Evolutionary conservation across 306 rosid genomes (phyloP).

Genomic region (Abrus pulchellus): DNA sequence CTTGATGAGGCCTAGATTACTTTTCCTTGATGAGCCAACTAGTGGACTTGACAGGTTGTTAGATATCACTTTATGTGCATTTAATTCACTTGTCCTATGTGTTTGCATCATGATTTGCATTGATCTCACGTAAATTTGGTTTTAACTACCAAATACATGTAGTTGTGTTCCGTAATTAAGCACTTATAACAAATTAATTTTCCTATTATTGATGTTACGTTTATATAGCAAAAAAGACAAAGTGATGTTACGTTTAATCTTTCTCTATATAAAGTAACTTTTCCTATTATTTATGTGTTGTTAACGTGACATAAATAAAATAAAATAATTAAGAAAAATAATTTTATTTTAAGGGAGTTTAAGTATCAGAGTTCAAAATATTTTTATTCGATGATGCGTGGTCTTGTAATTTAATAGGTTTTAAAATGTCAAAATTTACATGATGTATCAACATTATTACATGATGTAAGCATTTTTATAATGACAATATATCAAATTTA

Average conservation of each 20-base stretch:
- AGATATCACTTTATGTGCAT: conserved; percentile 43
- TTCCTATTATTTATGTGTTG: neutral
- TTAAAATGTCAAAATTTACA: too few relatives aligned
- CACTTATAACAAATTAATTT: neutral
- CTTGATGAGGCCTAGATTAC: conserved; percentile 88
- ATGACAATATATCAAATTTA: neutral
- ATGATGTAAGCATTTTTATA: too few relatives aligned
- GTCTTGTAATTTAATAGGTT: neutral
- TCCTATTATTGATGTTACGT: neutral
- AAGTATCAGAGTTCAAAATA: neutral
- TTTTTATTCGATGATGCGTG: neutral
- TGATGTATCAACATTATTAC: too few relatives aligned
- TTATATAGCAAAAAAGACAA: neutral
- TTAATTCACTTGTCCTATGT: conserved; percentile 39
- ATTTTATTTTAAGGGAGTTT: neutral
- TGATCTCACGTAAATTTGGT: neutral
- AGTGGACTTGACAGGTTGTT: conserved; percentile 95
- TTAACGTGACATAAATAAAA: neutral
- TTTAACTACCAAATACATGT: neutral
- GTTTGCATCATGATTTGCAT: neutral
- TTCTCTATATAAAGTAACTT: neutral
- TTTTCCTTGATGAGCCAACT: conserved; percentile 97
- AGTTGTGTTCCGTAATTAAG: neutral
- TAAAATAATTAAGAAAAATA: neutral
- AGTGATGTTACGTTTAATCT: neutral